Evolutionary conservation across 306 rosid species (phyloP), one percentile per base, ranked within the genome.

Genomic region (Rubus idaeus): DNA sequence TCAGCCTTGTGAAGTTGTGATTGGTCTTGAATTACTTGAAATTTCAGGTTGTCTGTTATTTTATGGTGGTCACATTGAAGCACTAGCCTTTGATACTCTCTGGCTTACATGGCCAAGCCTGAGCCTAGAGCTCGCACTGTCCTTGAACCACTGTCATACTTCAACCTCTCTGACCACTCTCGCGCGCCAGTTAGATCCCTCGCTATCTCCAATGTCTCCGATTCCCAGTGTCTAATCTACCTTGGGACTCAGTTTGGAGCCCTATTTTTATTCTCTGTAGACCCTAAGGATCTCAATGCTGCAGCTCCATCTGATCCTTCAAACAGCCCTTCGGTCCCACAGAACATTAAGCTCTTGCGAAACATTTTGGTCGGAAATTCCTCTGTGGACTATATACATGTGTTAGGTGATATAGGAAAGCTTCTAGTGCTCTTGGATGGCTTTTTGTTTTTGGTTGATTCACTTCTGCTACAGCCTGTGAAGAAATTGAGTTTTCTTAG

Each of bases 191-290:
- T 87, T 69, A 90, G 86, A 77, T 94, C 94, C 5, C 84, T 95
- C 8, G 88, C 96, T 68, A 50, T 92, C 44, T 69, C 78, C 61
- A 77, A 80, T 0, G 68, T 86, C 45, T 71, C 97, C 39, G 81
- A 86, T 80, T 86, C 88, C 42, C 78, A 69, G 10, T 56, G 93
- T 45, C 7, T 88, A 11, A 57, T 92, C 46, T 90, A 80, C 47
- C 81, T 91, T 18, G 97, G 98, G 23, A 92, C 97, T 41, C 79
- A 83, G 69, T 86, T 93, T 66, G 98, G 97, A 44, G 75, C 86
- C 6, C 84, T 95, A 40, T 70, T 89, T 40, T 83, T 95, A 20
- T 89, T 95, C 75, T 87, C 96, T 50, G 47, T 73, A 52, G 83
- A 88, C 41, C 75, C 76, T 12, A 72, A 67, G 62, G 49, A 57